Conservation (phyloP, 352 stramenopile genomes). For the Phytophthora colocasiae region DNA sequence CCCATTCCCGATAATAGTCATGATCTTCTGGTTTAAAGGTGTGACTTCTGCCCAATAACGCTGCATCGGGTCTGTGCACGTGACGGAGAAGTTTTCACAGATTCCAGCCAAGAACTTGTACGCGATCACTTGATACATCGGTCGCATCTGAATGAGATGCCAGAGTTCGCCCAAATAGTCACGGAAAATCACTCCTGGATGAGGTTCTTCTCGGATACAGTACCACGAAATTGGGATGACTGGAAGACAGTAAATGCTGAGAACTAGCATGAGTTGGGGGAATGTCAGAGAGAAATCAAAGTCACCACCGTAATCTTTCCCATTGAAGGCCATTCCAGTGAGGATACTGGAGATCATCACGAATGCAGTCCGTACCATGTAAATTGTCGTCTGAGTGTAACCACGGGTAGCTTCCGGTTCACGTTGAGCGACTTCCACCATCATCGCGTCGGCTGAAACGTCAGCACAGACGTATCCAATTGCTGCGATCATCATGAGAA, state of each 20-base stretch:
- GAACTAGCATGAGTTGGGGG: slow-evolving; percentile 49
- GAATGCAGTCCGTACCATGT: slow-evolving; percentile 51
- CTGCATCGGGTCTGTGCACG: slow-evolving; percentile 36
- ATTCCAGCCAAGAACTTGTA: slow-evolving; percentile 49
- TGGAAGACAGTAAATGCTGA: slow-evolving; percentile 42
- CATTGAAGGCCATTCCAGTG: slow-evolving; percentile 57
- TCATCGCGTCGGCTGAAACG: slow-evolving; percentile 50
- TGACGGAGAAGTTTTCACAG: slow-evolving; percentile 50
- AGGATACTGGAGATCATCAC: slow-evolving; percentile 47
- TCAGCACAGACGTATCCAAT: slow-evolving; percentile 54
- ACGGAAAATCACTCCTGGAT: slow-evolving; percentile 34
- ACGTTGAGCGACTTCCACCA: slow-evolving; percentile 51
- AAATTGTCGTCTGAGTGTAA: slow-evolving; percentile 44
- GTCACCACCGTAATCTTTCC: slow-evolving; percentile 53
- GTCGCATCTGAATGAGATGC: slow-evolving; percentile 40
- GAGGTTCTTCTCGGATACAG: slow-evolving; percentile 53
- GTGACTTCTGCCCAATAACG: slow-evolving; percentile 37
- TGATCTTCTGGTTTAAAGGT: slow-evolving; percentile 45
- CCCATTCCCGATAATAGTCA: slow-evolving; percentile 39
- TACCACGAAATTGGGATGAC: slow-evolving; percentile 59
- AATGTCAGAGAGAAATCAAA: slow-evolving; percentile 61
- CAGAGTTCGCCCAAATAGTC: slow-evolving; percentile 55
- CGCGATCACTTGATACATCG: slow-evolving; percentile 55
- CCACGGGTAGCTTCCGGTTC: slow-evolving; percentile 41
- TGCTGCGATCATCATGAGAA: slow-evolving; percentile 58